These are phyloP conservation scores for Coriaria nepalensis DNA, from an alignment of 306 rosid species.

Conservation along the genomic window DNA sequence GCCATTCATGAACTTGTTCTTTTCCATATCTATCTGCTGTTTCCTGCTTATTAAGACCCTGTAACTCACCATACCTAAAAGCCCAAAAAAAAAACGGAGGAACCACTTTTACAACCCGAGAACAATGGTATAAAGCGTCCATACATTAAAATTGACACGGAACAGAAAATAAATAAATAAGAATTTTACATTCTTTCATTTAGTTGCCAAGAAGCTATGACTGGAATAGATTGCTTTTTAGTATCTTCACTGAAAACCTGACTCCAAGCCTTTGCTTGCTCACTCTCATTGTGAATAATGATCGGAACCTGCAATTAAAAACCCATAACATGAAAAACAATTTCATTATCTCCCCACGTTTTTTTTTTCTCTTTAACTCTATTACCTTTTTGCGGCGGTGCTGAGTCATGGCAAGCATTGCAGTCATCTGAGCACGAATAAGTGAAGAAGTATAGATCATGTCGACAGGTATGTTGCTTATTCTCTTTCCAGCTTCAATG, in stretches of 20 bases:
- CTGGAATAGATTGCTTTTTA: constrained; percentile 85
- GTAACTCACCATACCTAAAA: constrained; percentile 92
- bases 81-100: constrained; percentile 1
- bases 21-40: constrained; percentile 94
- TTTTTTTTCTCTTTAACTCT: constrained; percentile 3
- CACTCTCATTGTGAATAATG: constrained; percentile 69
- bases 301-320: constrained; percentile 65
- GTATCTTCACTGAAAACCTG: constrained; percentile 87
- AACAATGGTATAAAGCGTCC: not conserved
- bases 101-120: not conserved
- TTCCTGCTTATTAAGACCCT: constrained; percentile 97
- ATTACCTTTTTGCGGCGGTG: constrained; percentile 85
- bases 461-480: constrained; percentile 90
- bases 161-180: constrained; percentile 8
- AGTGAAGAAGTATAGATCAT: constrained; percentile 84
- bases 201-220: constrained; percentile 72
- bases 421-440: constrained; percentile 99
- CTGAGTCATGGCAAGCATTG: constrained; percentile 99
- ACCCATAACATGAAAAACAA: constrained; percentile 2
- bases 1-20: constrained; percentile 97
- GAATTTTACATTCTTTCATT: constrained; percentile 83
- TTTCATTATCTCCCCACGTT: not conserved
- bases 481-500: constrained; percentile 97
- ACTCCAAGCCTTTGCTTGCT: constrained; percentile 80
- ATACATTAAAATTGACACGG: constrained; percentile 10